Base-by-base conservation (phyloP, 805 yeast species). In the Metschnikowia lochheadii region DNA sequence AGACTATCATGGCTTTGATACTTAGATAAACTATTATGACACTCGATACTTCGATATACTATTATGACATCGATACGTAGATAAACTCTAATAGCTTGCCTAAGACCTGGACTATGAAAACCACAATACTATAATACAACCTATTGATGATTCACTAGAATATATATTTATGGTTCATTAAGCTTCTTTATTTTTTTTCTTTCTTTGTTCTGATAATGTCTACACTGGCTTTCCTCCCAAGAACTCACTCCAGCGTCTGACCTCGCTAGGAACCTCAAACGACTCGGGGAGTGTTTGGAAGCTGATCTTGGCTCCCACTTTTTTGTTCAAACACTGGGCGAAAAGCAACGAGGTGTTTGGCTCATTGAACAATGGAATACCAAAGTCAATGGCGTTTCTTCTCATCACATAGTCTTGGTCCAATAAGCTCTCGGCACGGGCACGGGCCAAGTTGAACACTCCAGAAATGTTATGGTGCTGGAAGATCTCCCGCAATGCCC, bases 371-470 rank as follows among this genome's bases (percentile, higher is more conserved):
- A 94, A 77, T 40, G 99, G 97, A 63, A 92, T 85, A 53, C 88
- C 98, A 68, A 94, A 94, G 70, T 94, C 99, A 73, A 94, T 95
- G 44, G 99, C 98, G 69, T 94, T 94, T 77, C 99, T 86, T 78
- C 99, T 86, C 99, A 94, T 94, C 51, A 92, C 85, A 70, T 94
- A 94, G 72, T 94, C 97, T 70, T 87, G 85, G 65, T 94, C 97
- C 56, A 81, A 70, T 56, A 89, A 78, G 56, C 80, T 74, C 63
- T 88, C 95, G 40, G 98, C 99, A 67, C 97, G 83, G 40, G 88
- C 86, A 60, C 78, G 78, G 49, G 99, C 97, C 63, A 94, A 80
- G 75, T 94, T 94, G 81, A 92, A 84, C 15, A 94, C 99, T 56
- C 90, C 85, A 56, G 84, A 79, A 66, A 94, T 83, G 62, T 91